Evolutionary conservation across 23 red algal species (phyloP), one percentile per base, ranked within the genome.

Genomic region (Cyanidiococcus yangmingshanensis): DNA sequence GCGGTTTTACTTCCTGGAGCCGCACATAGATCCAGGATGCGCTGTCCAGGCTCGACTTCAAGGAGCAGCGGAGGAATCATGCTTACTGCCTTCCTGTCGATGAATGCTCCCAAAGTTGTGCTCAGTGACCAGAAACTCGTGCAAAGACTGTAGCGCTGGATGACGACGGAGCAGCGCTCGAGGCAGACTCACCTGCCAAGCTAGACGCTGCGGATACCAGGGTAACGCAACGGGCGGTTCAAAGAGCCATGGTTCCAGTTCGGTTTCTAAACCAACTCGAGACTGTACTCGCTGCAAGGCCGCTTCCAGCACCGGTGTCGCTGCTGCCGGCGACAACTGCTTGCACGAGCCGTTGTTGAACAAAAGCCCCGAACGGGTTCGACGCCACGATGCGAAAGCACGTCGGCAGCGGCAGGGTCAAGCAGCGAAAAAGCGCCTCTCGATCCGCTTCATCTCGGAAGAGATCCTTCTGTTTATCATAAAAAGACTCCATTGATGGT

Each of bases 1-100:
- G 87, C 87, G 1, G 92, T 96, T 80, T 96, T 96, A 51, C 87
- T 90, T 37, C 92, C 92, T 3, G 92, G 92, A 57, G 92, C 92
- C 26, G 92, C 92, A 39, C 92, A 96, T 79, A 96, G 75, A 57
- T 96, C 92, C 29, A 96, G 39, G 1, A 90, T 87, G 38, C 50
- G 76, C 41, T 88, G 85, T 34, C 92, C 92, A 39, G 87, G 79
- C 27, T 77, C 74, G 1, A 87, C 59, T 26, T 90, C 57, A 41
- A 96, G 57, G 12, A 96, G 39, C 25, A 96, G 57, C 24, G 92
- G 92, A 25, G 92, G 92, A 21, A 96, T 77, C 92, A 96, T 96
- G 76, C 83, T 88, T 2, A 96, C 92, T 15, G 92, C n/a, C 92
- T 68, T 96, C 92, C 77, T 96, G 92, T 37, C 92, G 92, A 63